Base-by-base conservation (phyloP, 352 stramenopile genomes). In the Globisporangium spinosum region DNA sequence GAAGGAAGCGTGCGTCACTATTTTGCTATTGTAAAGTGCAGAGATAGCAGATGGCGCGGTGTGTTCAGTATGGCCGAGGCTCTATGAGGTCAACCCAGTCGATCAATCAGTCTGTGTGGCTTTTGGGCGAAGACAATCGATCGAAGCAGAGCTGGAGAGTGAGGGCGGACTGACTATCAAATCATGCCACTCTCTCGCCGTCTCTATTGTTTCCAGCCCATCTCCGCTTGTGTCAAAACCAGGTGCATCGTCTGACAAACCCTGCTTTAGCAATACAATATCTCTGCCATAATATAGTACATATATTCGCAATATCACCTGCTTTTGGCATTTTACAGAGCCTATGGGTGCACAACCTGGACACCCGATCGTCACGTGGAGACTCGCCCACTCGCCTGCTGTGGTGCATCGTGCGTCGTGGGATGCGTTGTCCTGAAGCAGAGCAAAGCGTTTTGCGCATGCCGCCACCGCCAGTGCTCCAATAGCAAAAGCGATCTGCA, bases 131-230 rank as follows among this genome's bases (percentile, higher is more conserved):
- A 38, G 32, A 10, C 32, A 38, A 38, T 12, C 32, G 32, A 38
- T 38, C 25, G 25, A 58, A 58, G 53, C 53, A 58, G 49, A 29
- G n/a, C 45, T 22, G 22, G 13, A 10, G 17, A 25, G 12, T 8
- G 53, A 22, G 53, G 25, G 23, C 25, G 53, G 53, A 58, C 53
- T 58, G 53, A 58, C 53, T 58, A 15, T 38, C 25, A 58, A n/a
- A 40, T 23, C 53, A 38, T 22, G 25, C 25, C 53, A 22, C 53
- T 40, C 49, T 51, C 43, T 51, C 2, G 43, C 43, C 43, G 6
- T 8, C 43, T 49, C n/a, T 55, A 29, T 56, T 27, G 27, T 17
- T 22, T 2, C 22, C n/a, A 38, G 32, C 32, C 12, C 49, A 29
- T 56, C 49, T 27, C 49, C 12, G 7, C 22, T 27, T 56, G 49